Evolutionary conservation across 768 basidiomycete genomes (phyloP), one percentile per base, ranked within the genome.

Genomic region (Artomyces pyxidatus): DNA sequence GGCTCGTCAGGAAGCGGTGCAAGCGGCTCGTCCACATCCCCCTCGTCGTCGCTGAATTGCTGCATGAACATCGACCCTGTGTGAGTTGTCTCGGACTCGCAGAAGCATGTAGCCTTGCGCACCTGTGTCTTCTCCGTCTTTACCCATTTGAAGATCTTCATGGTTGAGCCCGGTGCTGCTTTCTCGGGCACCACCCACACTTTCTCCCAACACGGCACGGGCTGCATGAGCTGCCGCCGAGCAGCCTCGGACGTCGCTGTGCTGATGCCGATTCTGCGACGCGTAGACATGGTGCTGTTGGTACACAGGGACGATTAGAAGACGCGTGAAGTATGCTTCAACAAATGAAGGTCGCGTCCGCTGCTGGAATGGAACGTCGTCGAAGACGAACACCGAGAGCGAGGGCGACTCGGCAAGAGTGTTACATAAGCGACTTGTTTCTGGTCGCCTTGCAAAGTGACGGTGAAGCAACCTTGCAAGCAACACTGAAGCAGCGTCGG

Each of bases 11-110:
- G 88, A 37, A 91, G 70, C 16, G 88, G 88, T 1, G 80, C 88
- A 22, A 91, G 72, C 12, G 88, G 87, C 58, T 87, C 85, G 56
- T 91, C 86, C 0, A 70, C 77, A 53, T 81, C 84, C 44, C 77
- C 85, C 59, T 91, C 89, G 50, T 90, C 86, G 59, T 91, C 88
- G 59, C 85, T 88, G 58, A 91, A 92, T 74, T 89, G 85, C 88
- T 92, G 53, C 45, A 29, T 23, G 30, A 22, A 26, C 12, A 11
- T 35, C 41, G 44, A 41, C 40, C 44, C 40, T 44, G 50, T 40
- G 26, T 41, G 37, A 49, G 40, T 26, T 19, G n/a, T 7, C 16
- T 21, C 4, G 40, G 25, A 49, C 49, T n/a, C n/a, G 30, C 30
- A 35, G 12, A 30, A 27, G 26, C 23, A 23, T 30, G 37, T 38